A percentile compares a stretch with the other conserved stretches of the same genome.
These are phyloP conservation scores for Candida silvicultrix DNA, from an alignment of 805 yeast genomes.

Conservation along the genomic window DNA sequence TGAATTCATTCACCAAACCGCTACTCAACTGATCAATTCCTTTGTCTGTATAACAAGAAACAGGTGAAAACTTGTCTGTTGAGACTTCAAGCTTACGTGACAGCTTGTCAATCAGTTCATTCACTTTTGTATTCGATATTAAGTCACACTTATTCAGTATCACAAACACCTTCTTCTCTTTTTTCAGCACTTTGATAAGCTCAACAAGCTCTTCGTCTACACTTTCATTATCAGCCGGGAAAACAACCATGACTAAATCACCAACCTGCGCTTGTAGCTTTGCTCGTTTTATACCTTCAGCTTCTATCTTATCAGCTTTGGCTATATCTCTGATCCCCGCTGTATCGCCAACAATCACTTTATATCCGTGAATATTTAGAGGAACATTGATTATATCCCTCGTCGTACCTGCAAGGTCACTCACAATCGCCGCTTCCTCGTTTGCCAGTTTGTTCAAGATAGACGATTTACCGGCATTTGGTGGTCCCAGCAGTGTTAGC, in stretches of 20 bases:
- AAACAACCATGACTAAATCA: conserved; percentile 63
- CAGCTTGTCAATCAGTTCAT: conserved; percentile 17
- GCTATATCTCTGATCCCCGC: conserved; percentile 71
- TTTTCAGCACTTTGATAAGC: conserved; percentile 29
- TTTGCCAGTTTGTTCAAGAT: conserved; percentile 69
- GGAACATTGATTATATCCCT: conserved; percentile 82
- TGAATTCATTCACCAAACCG: conserved; percentile 39
- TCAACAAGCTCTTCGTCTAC: conserved; percentile 31
- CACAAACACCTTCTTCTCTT: conserved; percentile 30
- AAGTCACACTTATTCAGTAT: conserved; percentile 61
- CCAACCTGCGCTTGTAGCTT: conserved; percentile 49
- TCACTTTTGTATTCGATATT: conserved; percentile 15
- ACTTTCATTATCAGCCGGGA: conserved; percentile 39
- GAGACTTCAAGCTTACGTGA: conserved; percentile 17
- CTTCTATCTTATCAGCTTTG: conserved; percentile 53
- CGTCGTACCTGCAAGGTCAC: conserved; percentile 90
- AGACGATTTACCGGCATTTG: conserved; percentile 95
- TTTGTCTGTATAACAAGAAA: conserved; percentile 55
- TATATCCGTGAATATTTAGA: conserved; percentile 76
- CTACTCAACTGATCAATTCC: conserved; percentile 50
- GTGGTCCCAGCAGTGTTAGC: conserved; percentile 77
- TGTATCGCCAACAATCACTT: conserved; percentile 82
- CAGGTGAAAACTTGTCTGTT: conserved; percentile 21
- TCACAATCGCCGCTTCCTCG: conserved; percentile 84
- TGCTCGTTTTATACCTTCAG: conserved; percentile 79